phyloP scores from a whole-genome alignment of 345 rosid species.

The Clarkia xantiana region DNA sequence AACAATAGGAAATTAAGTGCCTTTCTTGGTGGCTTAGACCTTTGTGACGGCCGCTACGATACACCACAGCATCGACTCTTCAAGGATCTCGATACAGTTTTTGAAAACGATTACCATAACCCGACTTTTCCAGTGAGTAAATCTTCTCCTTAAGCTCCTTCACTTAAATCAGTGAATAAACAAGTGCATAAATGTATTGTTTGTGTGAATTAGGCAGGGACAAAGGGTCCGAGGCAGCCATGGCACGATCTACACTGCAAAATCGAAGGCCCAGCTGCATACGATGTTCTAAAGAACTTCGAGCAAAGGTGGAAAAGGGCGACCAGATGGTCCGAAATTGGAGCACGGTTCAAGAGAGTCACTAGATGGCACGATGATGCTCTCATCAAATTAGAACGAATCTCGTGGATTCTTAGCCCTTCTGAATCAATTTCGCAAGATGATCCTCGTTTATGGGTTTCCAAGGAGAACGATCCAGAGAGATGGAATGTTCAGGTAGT shows the following conservation, averaged over 20 bases:
- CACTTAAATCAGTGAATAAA: neutral
- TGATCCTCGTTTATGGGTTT: slow-evolving; percentile 42
- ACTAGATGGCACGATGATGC: slow-evolving; percentile 74
- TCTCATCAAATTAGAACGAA: slow-evolving; percentile 62
- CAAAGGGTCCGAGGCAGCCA: slow-evolving; percentile 66
- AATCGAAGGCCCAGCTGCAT: slow-evolving; percentile 93
- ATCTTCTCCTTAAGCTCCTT: neutral
- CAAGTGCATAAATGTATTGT: neutral
- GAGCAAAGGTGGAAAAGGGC: slow-evolving; percentile 95
- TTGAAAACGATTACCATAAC: slow-evolving; percentile 38
- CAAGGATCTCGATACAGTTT: slow-evolving; percentile 41
- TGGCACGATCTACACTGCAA: slow-evolving; percentile 90
- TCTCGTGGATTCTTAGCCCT: slow-evolving; percentile 82
- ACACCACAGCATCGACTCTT: slow-evolving; percentile 55
- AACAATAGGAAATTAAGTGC: slow-evolving; percentile 45
- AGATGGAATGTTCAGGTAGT: slow-evolving; percentile 77
- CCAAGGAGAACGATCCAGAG: slow-evolving; percentile 38
- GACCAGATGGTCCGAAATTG: slow-evolving; percentile 53
- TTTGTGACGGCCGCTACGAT: slow-evolving; percentile 72
- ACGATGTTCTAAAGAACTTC: slow-evolving; percentile 68
- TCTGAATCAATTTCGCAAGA: slow-evolving; percentile 19
- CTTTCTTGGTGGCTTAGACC: slow-evolving; percentile 59
- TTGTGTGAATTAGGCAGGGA: slow-evolving; percentile 32
- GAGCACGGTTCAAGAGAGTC: slow-evolving; percentile 43
- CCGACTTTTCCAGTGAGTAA: slow-evolving; percentile 54